Evolutionary conservation across 768 basidiomycete genomes (phyloP).

Genomic region (Mycena filopes): DNA sequence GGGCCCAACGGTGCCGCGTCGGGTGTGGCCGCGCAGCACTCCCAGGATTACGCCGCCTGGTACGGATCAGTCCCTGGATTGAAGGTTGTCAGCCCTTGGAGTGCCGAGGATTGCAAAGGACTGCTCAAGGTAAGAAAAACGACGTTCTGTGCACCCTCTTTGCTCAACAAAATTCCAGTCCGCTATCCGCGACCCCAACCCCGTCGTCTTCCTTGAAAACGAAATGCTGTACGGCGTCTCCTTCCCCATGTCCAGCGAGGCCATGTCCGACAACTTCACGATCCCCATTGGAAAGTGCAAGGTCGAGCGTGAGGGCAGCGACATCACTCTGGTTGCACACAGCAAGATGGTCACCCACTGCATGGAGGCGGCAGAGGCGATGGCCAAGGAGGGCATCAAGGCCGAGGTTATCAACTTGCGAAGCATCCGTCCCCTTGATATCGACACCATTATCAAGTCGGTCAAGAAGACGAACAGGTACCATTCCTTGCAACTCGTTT

Average conservation of each 20-base stretch:
- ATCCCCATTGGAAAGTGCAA: constrained; percentile 98
- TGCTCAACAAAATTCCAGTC: constrained; percentile 56
- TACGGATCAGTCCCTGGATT: constrained; percentile 93
- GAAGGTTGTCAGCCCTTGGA: constrained; percentile 98
- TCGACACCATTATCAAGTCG: constrained; percentile 95
- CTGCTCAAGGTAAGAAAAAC: constrained; percentile 80
- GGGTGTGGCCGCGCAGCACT: constrained; percentile 97
- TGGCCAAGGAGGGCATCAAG: constrained; percentile 96
- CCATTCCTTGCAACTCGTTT: constrained; percentile 3
- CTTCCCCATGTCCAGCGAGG: constrained; percentile 96
- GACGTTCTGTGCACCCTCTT: constrained; percentile 11
- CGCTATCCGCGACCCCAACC: constrained; percentile 98
- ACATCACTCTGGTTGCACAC: constrained; percentile 97
- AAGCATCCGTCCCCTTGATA: constrained; percentile 95
- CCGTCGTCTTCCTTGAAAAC: constrained; percentile 98
- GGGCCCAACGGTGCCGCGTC: constrained; percentile 98
- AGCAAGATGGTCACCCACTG: constrained; percentile 98
- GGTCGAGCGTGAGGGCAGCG: constrained; percentile 91
- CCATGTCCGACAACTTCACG: constrained; percentile 94
- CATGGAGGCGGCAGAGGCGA: constrained; percentile 91
- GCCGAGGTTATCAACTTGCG: constrained; percentile 98
- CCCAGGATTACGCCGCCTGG: constrained; percentile 98
- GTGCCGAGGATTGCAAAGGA: constrained; percentile 98
- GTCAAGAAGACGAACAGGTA: constrained; percentile 99
- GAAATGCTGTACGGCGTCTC: constrained; percentile 98